Evolutionary conservation across 2,329 filamentous ascomycete genomes (phyloP).

Genomic region (Pyrenochaeta sp.): DNA sequence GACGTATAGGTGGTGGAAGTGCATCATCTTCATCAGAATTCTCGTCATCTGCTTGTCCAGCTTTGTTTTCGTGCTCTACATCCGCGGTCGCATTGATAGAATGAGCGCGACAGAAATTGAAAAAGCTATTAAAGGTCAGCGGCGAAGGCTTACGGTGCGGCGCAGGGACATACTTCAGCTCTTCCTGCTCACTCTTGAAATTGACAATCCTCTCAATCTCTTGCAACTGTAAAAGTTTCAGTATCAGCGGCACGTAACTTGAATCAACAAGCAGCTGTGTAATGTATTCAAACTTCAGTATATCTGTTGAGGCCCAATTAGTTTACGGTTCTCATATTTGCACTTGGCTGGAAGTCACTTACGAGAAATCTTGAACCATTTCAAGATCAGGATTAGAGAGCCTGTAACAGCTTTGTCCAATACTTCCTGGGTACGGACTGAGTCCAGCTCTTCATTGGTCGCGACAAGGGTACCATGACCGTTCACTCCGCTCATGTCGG

Average conservation of each 20-base stretch:
- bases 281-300: constrained; percentile 95
- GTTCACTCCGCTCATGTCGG: constrained; percentile 42
- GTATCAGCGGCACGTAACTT: constrained; percentile 89
- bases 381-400: constrained; percentile 83
- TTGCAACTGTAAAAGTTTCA: constrained; percentile 94
- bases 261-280: constrained; percentile 92
- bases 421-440: constrained; percentile 82
- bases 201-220: constrained; percentile 91
- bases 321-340: not conserved
- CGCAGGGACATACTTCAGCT: constrained; percentile 69
- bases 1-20: constrained; percentile 79
- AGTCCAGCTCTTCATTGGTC: constrained; percentile 77
- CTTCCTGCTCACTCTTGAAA: constrained; percentile 80
- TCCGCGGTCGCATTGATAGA: constrained; percentile 64
- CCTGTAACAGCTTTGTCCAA: constrained; percentile 91
- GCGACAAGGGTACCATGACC: constrained; percentile 35
- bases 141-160: too few species aligned
- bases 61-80: constrained; percentile 24
- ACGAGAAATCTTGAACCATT: constrained; percentile 97
- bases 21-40: constrained; percentile 68
- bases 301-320: constrained; percentile 62
- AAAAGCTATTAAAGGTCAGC: constrained; percentile 71
- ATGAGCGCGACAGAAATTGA: constrained; percentile 82
- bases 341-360: constrained; percentile 50
- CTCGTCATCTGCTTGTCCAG: constrained; percentile 26